Base-by-base conservation (phyloP, 371 early-diverging fungal genomes). In the Lichtheimia hyalospora region DNA sequence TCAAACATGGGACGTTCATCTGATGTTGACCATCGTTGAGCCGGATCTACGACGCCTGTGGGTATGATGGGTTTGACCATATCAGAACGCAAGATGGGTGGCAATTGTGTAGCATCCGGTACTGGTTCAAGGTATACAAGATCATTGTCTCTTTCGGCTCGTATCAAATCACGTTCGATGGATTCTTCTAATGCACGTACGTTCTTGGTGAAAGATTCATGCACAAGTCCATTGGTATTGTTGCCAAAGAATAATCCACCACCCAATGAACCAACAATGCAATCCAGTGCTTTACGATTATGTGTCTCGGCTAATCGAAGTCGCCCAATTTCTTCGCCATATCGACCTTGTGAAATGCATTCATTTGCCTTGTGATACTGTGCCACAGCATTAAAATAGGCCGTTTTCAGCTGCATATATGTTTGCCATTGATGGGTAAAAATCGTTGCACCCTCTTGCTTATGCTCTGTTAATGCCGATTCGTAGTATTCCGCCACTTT, bases 121-220 rank as follows among this genome's bases (percentile, higher is more conserved):
- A 96, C 85, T 0, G 84, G 65, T 49, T 94, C 89, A 69, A 93
- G 70, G 66, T 94, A 96, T 3, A 95, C 89, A 48, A 89, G 70
- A 68, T 95, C 92, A 61, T 96, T 96, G 65, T 96, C 96, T 70
- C 87, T 91, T 54, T 89, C 88, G 7, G 96, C 94, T 4, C 89
- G 72, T 1, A 71, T 64, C 4, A 92, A 64, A 55, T 89, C 86
- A 34, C 79, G 70, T 25, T 73, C 61, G 7, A 91, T 84, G 0
- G 77, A 68, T 28, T 74, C 80, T 27, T 83, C 69, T 5, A 89
- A 74, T 3, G 76, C 67, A 23, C 51, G 24, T 5, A 69, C 61
- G 24, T 66, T 61, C 20, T 65, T 57, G 16, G 57, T 20, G 54
- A 72, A 55, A 1, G 59, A n/a, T 43, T 41, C 53, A n/a, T 54